These are phyloP conservation scores for Wickerhamomyces canadensis DNA, from an alignment of 805 yeast genomes.

Conservation along the genomic window DNA sequence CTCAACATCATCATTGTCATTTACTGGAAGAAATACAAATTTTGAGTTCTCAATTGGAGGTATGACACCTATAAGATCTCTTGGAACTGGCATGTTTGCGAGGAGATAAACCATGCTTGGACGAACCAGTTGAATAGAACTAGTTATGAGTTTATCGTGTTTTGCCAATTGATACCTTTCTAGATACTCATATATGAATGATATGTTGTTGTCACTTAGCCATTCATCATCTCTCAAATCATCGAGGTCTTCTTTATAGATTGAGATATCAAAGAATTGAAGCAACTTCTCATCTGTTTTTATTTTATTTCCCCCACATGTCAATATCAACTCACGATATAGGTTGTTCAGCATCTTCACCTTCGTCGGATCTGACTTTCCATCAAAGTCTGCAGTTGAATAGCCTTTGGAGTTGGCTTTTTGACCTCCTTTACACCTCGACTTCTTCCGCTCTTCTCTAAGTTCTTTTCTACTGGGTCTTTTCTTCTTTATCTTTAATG, in stretches of 20 bases:
- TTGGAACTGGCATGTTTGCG: slow-evolving; percentile 45
- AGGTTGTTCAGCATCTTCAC: slow-evolving; percentile 12
- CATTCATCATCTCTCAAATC: slow-evolving; percentile 62
- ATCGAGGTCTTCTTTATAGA: slow-evolving; percentile 52
- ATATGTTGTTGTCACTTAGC: slow-evolving; percentile 67
- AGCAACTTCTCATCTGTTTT: slow-evolving; percentile 26
- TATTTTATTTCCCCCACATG: slow-evolving; percentile 18
- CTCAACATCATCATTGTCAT: slow-evolving; percentile 57
- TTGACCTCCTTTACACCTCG: slow-evolving; percentile 8
- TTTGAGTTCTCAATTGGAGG: slow-evolving; percentile 39
- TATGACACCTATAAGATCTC: slow-evolving; percentile 35
- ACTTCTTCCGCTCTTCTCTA: slow-evolving; percentile 2
- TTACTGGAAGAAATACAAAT: slow-evolving; percentile 63
- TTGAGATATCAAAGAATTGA: slow-evolving; percentile 51
- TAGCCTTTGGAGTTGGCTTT: slow-evolving; percentile 7
- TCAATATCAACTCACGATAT: slow-evolving; percentile 11
- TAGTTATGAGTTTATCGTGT: slow-evolving; percentile 20
- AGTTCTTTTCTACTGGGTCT: background rate
- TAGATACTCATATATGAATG: slow-evolving; percentile 56
- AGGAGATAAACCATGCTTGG: slow-evolving; percentile 66
- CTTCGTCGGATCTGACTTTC: slow-evolving; percentile 14
- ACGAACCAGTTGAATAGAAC: slow-evolving; percentile 36
- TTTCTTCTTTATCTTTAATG: background rate
- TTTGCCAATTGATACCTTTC: slow-evolving; percentile 29
- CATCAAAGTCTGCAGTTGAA: slow-evolving; percentile 4